phyloP scores from a whole-genome alignment of 1,284 basidiomycete genomes.

The Mycosarcoma mackinlayi region DNA sequence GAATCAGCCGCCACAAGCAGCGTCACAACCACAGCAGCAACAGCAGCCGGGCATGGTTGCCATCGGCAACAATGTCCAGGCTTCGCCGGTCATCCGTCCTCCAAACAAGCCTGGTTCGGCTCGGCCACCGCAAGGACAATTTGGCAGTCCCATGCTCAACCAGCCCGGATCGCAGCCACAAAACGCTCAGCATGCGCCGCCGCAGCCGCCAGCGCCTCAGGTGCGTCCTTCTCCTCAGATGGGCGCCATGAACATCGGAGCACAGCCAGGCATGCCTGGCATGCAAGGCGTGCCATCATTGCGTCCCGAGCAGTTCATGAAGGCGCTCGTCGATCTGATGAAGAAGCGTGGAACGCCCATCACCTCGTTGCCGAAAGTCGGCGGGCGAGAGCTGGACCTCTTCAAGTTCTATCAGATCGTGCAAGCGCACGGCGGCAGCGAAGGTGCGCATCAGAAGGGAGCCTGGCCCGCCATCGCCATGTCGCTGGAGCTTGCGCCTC shows the following conservation, averaged over 20 bases:
- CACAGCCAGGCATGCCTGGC: slow-evolving; percentile 33
- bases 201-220: slow-evolving; percentile 31
- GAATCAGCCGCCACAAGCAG: slow-evolving; percentile 8
- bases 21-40: slow-evolving; percentile 14
- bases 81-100: slow-evolving; percentile 43
- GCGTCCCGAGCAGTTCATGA: slow-evolving; percentile 62
- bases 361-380: slow-evolving; percentile 51
- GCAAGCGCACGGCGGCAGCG: slow-evolving; percentile 61
- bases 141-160: slow-evolving; percentile 47
- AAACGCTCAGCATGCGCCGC: slow-evolving; percentile 25
- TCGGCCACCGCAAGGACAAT: slow-evolving; percentile 42
- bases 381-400: slow-evolving; percentile 57
- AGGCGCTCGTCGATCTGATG: slow-evolving; percentile 61
- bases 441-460: slow-evolving; percentile 57
- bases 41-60: slow-evolving; percentile 25
- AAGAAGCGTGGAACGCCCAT: slow-evolving; percentile 59
- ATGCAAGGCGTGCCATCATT: slow-evolving; percentile 44
- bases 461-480: slow-evolving; percentile 60
- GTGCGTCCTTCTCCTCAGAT: slow-evolving; percentile 46
- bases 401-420: slow-evolving; percentile 63
- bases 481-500: slow-evolving; percentile 54
- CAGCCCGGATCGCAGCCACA: slow-evolving; percentile 24
- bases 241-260: slow-evolving; percentile 27
- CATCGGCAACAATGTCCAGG: slow-evolving; percentile 31
- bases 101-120: slow-evolving; percentile 41